Evolutionary conservation across 441 rosid species (phyloP).

Genomic region (Populus tomentosa): DNA sequence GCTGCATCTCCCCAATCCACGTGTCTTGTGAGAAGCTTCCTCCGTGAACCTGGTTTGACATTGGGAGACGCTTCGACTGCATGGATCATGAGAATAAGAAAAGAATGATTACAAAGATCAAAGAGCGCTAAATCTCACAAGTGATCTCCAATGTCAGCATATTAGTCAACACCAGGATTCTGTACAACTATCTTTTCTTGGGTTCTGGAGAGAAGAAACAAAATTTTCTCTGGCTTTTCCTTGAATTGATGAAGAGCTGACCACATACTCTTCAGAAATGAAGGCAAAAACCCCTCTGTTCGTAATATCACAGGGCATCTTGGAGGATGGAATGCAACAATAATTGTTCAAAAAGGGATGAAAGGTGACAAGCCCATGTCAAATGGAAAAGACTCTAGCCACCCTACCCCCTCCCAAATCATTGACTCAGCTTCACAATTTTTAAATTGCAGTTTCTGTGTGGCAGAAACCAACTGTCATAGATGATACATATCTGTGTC

Average conservation of each 20-base stretch:
- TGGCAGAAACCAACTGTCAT: background rate
- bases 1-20: conserved; percentile 83
- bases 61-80: conserved; percentile 72
- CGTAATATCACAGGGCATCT: background rate
- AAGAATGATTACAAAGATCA: background rate
- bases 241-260: background rate
- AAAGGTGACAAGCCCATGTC: background rate
- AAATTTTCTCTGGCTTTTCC: background rate
- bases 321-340: background rate
- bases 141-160: background rate
- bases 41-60: conserved; percentile 30
- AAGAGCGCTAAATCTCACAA: background rate
- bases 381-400: background rate
- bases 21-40: conserved; percentile 57
- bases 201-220: background rate
- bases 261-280: background rate
- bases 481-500: background rate
- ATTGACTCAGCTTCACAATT: background rate
- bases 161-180: background rate
- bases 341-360: background rate
- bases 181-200: background rate
- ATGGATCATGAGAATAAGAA: conserved; percentile 15
- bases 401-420: background rate
- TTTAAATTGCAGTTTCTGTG: background rate
- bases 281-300: background rate